Conservation (phyloP, 208 protist genomes). For the Borovskyia barvae region DNA sequence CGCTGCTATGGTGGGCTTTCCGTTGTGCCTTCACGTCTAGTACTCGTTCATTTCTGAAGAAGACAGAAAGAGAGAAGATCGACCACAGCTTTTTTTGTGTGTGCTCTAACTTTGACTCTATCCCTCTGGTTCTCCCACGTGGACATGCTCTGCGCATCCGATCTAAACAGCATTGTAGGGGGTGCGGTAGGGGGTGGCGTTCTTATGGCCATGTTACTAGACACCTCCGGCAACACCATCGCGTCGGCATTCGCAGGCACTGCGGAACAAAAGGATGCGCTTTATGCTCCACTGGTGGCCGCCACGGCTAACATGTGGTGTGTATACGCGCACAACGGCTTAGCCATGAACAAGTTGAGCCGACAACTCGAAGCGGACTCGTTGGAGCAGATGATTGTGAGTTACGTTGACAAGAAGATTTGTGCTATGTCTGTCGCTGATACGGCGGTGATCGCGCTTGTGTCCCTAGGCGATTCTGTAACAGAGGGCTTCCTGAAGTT, state of each 20-base stretch:
- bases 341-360: conserved; percentile 62
- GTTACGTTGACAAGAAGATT: conserved; percentile 59
- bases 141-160: conserved; percentile 73
- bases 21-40: too few relatives aligned
- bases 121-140: background rate
- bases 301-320: conserved; percentile 79
- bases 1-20: too few relatives aligned
- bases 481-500: conserved; percentile 82
- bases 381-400: conserved; percentile 73
- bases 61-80: too few relatives aligned
- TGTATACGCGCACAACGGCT: conserved; percentile 53
- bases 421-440: conserved; percentile 78
- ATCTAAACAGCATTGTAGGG: conserved; percentile 49
- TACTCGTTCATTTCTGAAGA: too few relatives aligned
- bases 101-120: background rate
- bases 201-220: conserved; percentile 50
- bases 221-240: conserved; percentile 55
- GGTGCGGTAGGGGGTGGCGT: conserved; percentile 59
- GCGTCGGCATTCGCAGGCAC: conserved; percentile 36
- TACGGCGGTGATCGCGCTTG: conserved; percentile 48
- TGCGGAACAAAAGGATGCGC: conserved; percentile 19
- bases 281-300: conserved; percentile 52
- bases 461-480: conserved; percentile 29
- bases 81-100: too few relatives aligned
- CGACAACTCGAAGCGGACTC: conserved; percentile 55